phyloP scores from a whole-genome alignment of 345 rosid species.

The Eucalyptus melliodora region DNA sequence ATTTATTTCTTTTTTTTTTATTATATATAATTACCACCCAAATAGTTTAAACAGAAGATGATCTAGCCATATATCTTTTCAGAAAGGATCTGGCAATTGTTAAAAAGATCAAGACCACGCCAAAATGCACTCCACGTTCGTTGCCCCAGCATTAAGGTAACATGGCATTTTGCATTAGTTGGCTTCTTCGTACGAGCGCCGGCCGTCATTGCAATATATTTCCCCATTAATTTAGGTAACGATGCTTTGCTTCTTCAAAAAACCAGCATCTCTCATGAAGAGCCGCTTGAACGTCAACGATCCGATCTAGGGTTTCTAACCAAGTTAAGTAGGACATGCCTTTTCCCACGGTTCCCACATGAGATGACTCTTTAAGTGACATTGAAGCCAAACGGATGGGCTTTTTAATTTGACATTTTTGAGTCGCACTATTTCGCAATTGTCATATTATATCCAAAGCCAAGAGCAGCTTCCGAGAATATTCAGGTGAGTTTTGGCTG shows the following conservation, averaged over 20 bases:
- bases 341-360: not conserved
- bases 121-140: not conserved
- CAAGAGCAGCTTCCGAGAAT: not conserved
- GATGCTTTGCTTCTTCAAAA: not conserved
- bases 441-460: not conserved
- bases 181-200: not conserved
- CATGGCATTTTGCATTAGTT: not conserved
- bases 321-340: not conserved
- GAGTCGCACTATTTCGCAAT: not conserved
- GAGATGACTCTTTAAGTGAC: not conserved
- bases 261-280: not conserved
- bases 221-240: not conserved
- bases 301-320: not conserved
- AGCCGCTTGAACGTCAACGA: not conserved
- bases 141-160: not conserved
- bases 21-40: not conserved
- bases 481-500: not conserved
- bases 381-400: not conserved
- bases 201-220: not conserved
- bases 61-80: not conserved
- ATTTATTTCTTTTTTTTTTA: not conserved
- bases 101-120: not conserved
- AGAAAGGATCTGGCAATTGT: not conserved
- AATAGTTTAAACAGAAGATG: not conserved
- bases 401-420: not conserved